Percentiles rank a stretch among this genome's conserved stretches.
Evolutionary conservation across 1,284 basidiomycete genomes (phyloP).

Genomic region (Pterulicium gracile): DNA sequence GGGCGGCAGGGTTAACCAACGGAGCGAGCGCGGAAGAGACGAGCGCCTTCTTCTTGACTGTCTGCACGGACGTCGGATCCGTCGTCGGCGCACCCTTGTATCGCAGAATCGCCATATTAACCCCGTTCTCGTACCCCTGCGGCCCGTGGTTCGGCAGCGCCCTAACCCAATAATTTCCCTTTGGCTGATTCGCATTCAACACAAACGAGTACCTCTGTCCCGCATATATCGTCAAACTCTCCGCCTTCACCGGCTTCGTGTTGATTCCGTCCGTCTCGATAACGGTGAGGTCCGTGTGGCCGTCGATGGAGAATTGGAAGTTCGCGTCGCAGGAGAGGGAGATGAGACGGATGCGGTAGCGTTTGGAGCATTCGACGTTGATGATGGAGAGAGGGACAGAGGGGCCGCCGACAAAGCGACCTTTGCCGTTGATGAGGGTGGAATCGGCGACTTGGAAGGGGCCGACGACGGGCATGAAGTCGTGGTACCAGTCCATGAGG

Average conservation of each 20-base stretch:
- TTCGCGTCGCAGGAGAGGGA: conserved; percentile 17
- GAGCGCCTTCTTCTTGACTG: neutral
- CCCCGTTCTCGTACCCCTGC: too few species aligned
- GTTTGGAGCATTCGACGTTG: conserved; percentile 18
- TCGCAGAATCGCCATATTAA: too few species aligned
- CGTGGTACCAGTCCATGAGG: conserved; percentile 6
- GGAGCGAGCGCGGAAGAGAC: conserved; percentile 8
- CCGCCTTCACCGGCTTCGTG: conserved; percentile 26
- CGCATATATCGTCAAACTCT: conserved; percentile 27
- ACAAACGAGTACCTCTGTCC: conserved; percentile 15
- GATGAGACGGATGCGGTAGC: conserved; percentile 23
- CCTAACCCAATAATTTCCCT: conserved; percentile 27
- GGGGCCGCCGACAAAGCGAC: conserved; percentile 3
- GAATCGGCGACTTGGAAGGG: neutral
- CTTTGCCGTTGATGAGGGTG: neutral
- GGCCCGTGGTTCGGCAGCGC: too few species aligned
- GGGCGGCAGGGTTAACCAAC: conserved; percentile 16
- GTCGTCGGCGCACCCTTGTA: too few species aligned
- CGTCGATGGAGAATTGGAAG: conserved; percentile 23
- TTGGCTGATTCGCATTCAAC: conserved; percentile 24
- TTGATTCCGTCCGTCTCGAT: conserved; percentile 43
- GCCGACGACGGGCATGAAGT: neutral
- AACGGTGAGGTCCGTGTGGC: conserved; percentile 24
- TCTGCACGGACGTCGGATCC: neutral
- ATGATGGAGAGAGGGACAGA: conserved; percentile 3